phyloP scores from a whole-genome alignment of 345 rosid genomes.

The Citrus sinensis region DVS_A1.0 CM039162.1:15897001-15897500 shows the following conservation, averaged over 20 bases:
- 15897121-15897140: too few species aligned
- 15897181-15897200: slow-evolving; percentile 51
- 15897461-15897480: slow-evolving; percentile 40
- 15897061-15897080: slow-evolving; percentile 52
- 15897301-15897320: slow-evolving; percentile 42
- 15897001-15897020: slow-evolving; percentile 56
- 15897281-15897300: slow-evolving; percentile 52
- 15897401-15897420: slow-evolving; percentile 50
- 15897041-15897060: slow-evolving; percentile 60
- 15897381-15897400: slow-evolving; percentile 43
- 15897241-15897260: slow-evolving; percentile 56
- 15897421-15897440: slow-evolving; percentile 52
- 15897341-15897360: slow-evolving; percentile 56
- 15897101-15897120: neutral
- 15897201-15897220: slow-evolving; percentile 65
- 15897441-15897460: slow-evolving; percentile 43
- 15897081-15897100: neutral
- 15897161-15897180: slow-evolving; percentile 50
- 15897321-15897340: slow-evolving; percentile 51
- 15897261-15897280: slow-evolving; percentile 65
- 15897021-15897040: slow-evolving; percentile 50
- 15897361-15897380: slow-evolving; percentile 40
- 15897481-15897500: slow-evolving; percentile 43
- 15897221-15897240: slow-evolving; percentile 49
- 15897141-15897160: neutral